Evolutionary conservation across 129 eudicot species (phyloP).

Genomic region (Cynara cardunculus): DNA sequence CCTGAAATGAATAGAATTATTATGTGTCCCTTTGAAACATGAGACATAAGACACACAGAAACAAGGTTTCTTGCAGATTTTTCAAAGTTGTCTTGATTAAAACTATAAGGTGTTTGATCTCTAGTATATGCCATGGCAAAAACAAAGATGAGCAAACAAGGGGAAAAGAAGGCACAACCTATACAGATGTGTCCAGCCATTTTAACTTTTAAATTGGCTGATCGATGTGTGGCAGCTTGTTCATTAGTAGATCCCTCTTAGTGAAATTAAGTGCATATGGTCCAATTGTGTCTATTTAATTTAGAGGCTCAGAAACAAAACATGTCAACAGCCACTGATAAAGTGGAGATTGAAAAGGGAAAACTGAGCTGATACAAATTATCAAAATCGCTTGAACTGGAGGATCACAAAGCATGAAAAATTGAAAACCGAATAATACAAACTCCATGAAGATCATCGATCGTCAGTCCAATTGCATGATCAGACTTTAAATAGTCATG

Average conservation of each 20-base stretch:
- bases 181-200: neutral
- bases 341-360: neutral
- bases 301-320: neutral
- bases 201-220: neutral
- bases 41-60: neutral
- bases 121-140: neutral
- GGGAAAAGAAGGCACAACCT: neutral
- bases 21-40: neutral
- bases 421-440: neutral
- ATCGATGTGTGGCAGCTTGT: neutral
- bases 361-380: neutral
- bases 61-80: neutral
- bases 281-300: neutral
- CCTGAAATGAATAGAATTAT: neutral
- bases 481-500: neutral
- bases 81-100: neutral
- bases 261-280: neutral
- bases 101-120: neutral
- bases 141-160: neutral
- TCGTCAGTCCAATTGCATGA: neutral
- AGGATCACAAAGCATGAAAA: neutral
- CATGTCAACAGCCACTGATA: neutral
- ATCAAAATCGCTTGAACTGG: neutral
- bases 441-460: neutral
- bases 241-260: neutral